These are phyloP conservation scores for Immersiella caudata DNA, from an alignment of 495 filamentous ascomycete genomes.

Conservation along the genomic window DNA sequence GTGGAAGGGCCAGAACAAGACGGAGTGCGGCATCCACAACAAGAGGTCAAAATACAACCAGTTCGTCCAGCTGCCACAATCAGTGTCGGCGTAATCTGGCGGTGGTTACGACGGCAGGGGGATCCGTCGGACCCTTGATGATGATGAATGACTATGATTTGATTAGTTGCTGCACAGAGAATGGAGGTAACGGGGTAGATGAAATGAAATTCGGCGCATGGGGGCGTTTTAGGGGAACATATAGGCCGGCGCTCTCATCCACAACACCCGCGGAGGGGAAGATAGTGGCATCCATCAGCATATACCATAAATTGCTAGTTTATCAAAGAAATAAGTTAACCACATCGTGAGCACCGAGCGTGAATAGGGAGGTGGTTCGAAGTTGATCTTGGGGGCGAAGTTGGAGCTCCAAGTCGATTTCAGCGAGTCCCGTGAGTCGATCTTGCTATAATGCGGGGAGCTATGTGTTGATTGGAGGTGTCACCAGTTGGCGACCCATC, in stretches of 20 bases:
- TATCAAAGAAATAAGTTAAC: neutral
- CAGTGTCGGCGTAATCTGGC: conserved; percentile 13
- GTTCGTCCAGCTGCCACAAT: conserved; percentile 71
- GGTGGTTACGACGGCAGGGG: conserved; percentile 4
- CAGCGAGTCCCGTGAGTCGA: neutral
- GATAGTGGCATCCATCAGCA: neutral
- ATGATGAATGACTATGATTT: neutral
- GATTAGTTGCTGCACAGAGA: neutral
- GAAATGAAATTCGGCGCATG: neutral
- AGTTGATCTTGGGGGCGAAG: conserved; percentile 4
- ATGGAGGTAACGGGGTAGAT: neutral
- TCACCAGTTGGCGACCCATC: neutral
- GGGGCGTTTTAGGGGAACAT: neutral
- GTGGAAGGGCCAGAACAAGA: conserved; percentile 94
- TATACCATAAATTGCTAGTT: neutral
- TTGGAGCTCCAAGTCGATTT: neutral
- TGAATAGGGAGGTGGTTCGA: neutral
- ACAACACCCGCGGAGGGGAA: neutral
- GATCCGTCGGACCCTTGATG: neutral
- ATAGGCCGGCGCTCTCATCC: neutral
- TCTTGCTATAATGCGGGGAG: neutral
- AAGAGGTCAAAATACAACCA: conserved; percentile 88
- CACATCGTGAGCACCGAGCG: neutral
- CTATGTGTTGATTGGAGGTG: neutral
- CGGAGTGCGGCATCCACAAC: conserved; percentile 98